A percentile compares a stretch with the other conserved stretches of the same genome.
phyloP scores from a whole-genome alignment of 768 basidiomycete species.

The Termitomyces sp. region DNA sequence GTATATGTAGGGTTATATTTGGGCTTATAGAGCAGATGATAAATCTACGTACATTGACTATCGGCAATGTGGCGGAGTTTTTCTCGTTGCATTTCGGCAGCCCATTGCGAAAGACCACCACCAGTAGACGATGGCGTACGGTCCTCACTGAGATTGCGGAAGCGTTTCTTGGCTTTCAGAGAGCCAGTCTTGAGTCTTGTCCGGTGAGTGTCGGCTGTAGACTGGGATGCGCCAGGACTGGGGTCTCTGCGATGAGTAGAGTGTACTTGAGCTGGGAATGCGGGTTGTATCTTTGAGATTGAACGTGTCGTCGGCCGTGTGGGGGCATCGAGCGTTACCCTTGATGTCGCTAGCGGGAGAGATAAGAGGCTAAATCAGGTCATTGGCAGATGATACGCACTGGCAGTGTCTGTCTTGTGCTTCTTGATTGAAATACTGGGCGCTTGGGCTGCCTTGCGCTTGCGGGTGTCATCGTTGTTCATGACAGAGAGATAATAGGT shows the following conservation, averaged over 20 bases:
- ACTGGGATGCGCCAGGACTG: not conserved
- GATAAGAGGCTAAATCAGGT: not conserved
- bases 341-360: not conserved
- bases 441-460: not conserved
- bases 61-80: not conserved
- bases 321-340: not conserved
- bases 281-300: not conserved
- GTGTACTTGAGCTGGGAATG: not conserved
- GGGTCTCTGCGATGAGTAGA: not conserved
- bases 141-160: not conserved
- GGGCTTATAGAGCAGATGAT: not conserved
- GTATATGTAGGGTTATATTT: not conserved
- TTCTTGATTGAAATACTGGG: not conserved
- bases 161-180: not conserved
- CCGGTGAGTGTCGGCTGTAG: not conserved
- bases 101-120: conserved; percentile 2
- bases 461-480: not conserved
- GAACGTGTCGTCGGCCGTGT: not conserved
- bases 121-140: not conserved
- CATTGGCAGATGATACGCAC: not conserved
- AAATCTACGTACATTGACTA: not conserved
- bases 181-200: not conserved
- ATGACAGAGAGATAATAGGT: not conserved
- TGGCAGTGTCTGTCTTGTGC: not conserved
- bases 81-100: not conserved